These are phyloP conservation scores for Dendrobium nobile DNA, from an alignment of 106 monocot genomes.

Conservation along the genomic window DNA sequence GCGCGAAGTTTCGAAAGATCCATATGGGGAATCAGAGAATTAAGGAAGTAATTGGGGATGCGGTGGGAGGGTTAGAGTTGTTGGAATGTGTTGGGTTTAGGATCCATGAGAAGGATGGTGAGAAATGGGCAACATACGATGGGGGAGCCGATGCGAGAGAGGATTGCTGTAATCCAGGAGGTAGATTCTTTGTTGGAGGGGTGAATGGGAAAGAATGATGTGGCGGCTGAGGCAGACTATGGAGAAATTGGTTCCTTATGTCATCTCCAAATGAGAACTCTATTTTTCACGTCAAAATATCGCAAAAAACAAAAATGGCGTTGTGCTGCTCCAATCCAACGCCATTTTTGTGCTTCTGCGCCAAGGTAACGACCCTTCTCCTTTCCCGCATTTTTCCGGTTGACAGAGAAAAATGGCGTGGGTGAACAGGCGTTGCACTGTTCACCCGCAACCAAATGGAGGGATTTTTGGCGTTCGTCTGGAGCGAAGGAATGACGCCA, in stretches of 20 bases:
- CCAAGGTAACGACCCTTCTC: no score
- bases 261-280: no score
- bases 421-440: no score
- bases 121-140: constrained; percentile 61
- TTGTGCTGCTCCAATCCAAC: no score
- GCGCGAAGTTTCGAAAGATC: constrained; percentile 69
- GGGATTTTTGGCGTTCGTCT: no score
- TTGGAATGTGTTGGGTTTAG: constrained; percentile 71
- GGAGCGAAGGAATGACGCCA: no score
- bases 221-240: neutral
- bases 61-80: constrained; percentile 59
- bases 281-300: no score
- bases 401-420: no score
- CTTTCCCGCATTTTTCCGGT: no score
- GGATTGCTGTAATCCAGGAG: constrained; percentile 34
- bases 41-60: constrained; percentile 63
- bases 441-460: no score
- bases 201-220: constrained; percentile 19
- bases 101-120: constrained; percentile 60
- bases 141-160: constrained; percentile 41
- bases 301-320: no score
- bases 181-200: constrained; percentile 40
- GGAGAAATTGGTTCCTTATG: neutral
- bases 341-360: no score
- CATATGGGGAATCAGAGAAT: constrained; percentile 87